Percentiles rank a stretch among this genome's conserved stretches.
Conservation (phyloP, 2,329 filamentous ascomycete genomes). For the Venturia pyrina region DNA sequence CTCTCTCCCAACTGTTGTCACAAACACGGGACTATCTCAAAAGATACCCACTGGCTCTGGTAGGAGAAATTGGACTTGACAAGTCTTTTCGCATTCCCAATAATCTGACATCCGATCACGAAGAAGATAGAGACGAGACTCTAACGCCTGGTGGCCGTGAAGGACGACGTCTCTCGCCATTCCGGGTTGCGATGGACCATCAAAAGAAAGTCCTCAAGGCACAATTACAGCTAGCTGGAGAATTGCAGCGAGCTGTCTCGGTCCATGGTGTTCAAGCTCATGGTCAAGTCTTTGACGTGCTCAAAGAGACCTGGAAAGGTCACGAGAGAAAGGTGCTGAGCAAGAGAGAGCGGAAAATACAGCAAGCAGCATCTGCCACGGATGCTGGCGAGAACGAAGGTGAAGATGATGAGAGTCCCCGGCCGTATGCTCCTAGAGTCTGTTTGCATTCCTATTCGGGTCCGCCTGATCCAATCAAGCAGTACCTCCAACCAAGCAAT, state of each 20-base stretch:
- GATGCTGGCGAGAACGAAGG: neutral
- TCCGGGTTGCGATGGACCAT: slow-evolving; percentile 58
- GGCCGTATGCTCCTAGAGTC: slow-evolving; percentile 74
- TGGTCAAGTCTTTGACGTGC: slow-evolving; percentile 55
- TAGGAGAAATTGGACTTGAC: slow-evolving; percentile 72
- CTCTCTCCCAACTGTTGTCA: slow-evolving; percentile 48
- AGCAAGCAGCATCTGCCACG: neutral
- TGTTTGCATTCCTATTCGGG: slow-evolving; percentile 94
- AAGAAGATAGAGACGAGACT: slow-evolving; percentile 33
- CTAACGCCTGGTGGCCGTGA: slow-evolving; percentile 63
- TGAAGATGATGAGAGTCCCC: neutral
- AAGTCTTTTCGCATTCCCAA: slow-evolving; percentile 65
- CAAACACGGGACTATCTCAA: slow-evolving; percentile 47
- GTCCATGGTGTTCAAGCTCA: slow-evolving; percentile 70
- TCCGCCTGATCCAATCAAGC: slow-evolving; percentile 60
- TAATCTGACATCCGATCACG: slow-evolving; percentile 37
- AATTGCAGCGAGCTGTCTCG: slow-evolving; percentile 54
- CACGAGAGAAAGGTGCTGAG: slow-evolving; percentile 54
- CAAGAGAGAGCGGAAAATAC: slow-evolving; percentile 42
- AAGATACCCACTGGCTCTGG: slow-evolving; percentile 51
- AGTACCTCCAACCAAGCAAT: slow-evolving; percentile 64
- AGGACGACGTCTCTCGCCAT: slow-evolving; percentile 55
- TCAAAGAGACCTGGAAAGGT: slow-evolving; percentile 60
- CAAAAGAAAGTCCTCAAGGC: slow-evolving; percentile 56
- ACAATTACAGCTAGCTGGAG: slow-evolving; percentile 62